Evolutionary conservation across 2,329 filamentous ascomycete genomes (phyloP).

Genomic region (Xylogone sp.): DNA sequence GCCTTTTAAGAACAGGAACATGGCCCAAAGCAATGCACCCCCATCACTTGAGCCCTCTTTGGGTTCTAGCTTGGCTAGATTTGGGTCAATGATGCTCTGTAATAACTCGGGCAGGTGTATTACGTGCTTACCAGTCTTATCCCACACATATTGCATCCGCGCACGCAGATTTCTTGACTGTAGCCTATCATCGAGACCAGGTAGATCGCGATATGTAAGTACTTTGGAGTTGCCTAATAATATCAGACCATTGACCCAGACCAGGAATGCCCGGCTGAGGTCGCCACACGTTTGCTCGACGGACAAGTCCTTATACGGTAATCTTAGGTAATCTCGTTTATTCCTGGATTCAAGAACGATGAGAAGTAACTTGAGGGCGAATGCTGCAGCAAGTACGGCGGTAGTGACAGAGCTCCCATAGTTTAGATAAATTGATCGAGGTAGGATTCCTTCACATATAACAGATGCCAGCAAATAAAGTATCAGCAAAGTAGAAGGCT

Average conservation of each 20-base stretch:
- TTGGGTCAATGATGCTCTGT: neutral
- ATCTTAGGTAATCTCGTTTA: conserved; percentile 5
- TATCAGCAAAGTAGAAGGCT: conserved; percentile 1
- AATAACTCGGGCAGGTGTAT: conserved; percentile 5
- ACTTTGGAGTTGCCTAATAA: conserved; percentile 13
- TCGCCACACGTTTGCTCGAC: conserved; percentile 13
- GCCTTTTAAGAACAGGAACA: conserved; percentile 25
- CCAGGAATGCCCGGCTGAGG: conserved; percentile 14
- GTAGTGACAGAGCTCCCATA: conserved; percentile 4
- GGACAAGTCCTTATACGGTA: conserved; percentile 2
- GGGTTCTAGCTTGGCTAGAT: conserved; percentile 13
- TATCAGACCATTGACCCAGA: conserved; percentile 20
- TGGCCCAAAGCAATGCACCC: conserved; percentile 25
- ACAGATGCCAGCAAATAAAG: conserved; percentile 2
- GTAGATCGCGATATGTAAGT: conserved; percentile 14
- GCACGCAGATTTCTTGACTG: conserved; percentile 5
- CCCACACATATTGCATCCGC: neutral
- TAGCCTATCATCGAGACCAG: conserved; percentile 12
- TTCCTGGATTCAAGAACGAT: conserved; percentile 10
- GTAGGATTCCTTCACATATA: conserved; percentile 8
- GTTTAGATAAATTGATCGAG: neutral
- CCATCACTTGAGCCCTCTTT: conserved; percentile 21
- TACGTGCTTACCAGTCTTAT: conserved; percentile 11
- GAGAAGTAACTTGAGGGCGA: conserved; percentile 1
- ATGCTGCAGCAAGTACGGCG: conserved; percentile 4